Evolutionary conservation across 2,329 filamentous ascomycete species (phyloP).

Genomic region (Sporothrix phasma): DNA sequence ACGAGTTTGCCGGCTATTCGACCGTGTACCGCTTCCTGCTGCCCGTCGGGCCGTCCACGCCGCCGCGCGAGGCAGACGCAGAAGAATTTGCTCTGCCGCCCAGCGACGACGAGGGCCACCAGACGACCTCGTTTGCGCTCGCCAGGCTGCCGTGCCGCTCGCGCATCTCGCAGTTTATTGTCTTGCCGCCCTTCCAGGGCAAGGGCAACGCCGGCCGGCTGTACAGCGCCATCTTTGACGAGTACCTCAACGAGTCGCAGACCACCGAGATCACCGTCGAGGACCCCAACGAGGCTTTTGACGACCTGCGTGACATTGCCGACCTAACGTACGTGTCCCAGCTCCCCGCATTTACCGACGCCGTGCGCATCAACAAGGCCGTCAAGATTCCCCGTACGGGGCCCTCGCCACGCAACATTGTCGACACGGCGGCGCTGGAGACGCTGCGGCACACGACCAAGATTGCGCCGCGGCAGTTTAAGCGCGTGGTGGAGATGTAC

Average conservation of each 20-base stretch:
- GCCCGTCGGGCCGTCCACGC: slow-evolving; percentile 43
- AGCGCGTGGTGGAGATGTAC: slow-evolving; percentile 65
- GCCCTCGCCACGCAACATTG: slow-evolving; percentile 40
- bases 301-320: slow-evolving; percentile 65
- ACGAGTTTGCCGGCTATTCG: slow-evolving; percentile 78
- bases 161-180: slow-evolving; percentile 85
- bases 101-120: slow-evolving; percentile 9
- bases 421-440: slow-evolving; percentile 48
- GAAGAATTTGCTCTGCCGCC: slow-evolving; percentile 31
- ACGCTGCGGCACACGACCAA: slow-evolving; percentile 52
- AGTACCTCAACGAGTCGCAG: slow-evolving; percentile 55
- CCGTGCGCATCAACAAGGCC: slow-evolving; percentile 44
- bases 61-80: slow-evolving; percentile 24
- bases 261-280: slow-evolving; percentile 84
- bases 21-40: slow-evolving; percentile 90
- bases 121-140: slow-evolving; percentile 29
- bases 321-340: slow-evolving; percentile 57
- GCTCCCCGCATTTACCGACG: slow-evolving; percentile 43
- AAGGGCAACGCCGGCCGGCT: slow-evolving; percentile 69
- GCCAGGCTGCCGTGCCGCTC: slow-evolving; percentile 62
- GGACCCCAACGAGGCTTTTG: slow-evolving; percentile 82
- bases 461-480: slow-evolving; percentile 68
- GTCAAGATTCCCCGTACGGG: slow-evolving; percentile 41
- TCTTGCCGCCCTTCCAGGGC: slow-evolving; percentile 78
- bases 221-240: slow-evolving; percentile 68